Evolutionary conservation across 306 rosid species (phyloP), one percentile per base, ranked within the genome.

Genomic region (Quercus bicolor): DNA sequence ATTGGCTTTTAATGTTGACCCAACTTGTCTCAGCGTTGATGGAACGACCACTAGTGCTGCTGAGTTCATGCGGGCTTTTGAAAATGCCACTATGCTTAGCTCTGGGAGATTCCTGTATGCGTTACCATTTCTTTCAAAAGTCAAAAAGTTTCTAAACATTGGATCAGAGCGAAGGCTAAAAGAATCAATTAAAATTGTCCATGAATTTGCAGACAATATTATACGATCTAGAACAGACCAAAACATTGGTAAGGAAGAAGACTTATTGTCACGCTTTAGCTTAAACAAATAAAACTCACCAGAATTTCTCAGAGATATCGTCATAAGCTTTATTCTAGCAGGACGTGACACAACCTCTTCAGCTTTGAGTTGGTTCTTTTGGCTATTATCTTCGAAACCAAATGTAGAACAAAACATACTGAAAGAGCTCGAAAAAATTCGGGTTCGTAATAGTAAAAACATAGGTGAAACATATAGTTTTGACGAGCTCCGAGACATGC

Each of bases 351-450:
- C 98, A 12, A 91, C 97, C 2, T 91, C 98, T 14, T 80, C 97
- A 0, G 97, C 90, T 3, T 31, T 93, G 7, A 86, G 83, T 3
- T 91, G 98, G 98, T 87, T 93, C 76, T 93, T 93, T 52, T 89
- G 97, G 98, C 56, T 88, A 23, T 4, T 89, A 1, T 88, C 93
- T 0, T 85, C 89, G 1, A 79, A 85, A 7, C 86, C 83, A 0
- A 77, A 84, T 12, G 87, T 83, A 14, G 45, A 77, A 37, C 45
- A 7, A 37, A 37, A 37, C 2, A 37, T 37, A 37, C 2, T 37
- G 45, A 37, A 37, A 37, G 11, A 37, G 45, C 45, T 37, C 11
- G 43, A 73, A 77, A 60, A 43, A 5, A 75, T 83, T 26, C 85
- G 92, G 1, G 5, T 4, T 2, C 61, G 21, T 57, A 74, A 55